Conservation (phyloP, 1,139 yeast genomes). For the Oligophagozyma castellii region DNA sequence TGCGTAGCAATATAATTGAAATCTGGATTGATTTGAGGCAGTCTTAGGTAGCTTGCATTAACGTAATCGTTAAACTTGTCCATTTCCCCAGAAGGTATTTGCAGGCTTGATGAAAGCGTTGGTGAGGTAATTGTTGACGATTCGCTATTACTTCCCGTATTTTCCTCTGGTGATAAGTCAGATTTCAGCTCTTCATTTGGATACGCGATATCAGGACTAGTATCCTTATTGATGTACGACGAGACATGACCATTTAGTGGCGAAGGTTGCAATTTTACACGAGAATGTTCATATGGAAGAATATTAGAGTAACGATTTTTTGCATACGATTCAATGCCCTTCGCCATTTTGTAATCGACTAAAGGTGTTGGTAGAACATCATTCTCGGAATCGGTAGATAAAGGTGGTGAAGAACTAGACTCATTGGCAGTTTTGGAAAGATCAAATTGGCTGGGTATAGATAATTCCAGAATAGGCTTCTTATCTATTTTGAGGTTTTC, state of each 20-base stretch:
- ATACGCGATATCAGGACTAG: background rate
- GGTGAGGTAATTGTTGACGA: background rate
- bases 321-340: slow-evolving; percentile 57
- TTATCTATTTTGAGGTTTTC: slow-evolving; percentile 1
- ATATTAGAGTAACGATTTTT: slow-evolving; percentile 74
- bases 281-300: slow-evolving; percentile 67
- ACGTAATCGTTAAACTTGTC: slow-evolving; percentile 33
- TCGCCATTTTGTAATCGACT: slow-evolving; percentile 36
- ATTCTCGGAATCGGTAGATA: slow-evolving; percentile 8
- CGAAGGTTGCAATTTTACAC: slow-evolving; percentile 42
- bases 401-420: slow-evolving; percentile 5
- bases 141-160: background rate
- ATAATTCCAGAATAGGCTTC: background rate
- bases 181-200: slow-evolving; percentile 4
- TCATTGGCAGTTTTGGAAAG: slow-evolving; percentile 5
- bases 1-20: slow-evolving; percentile 66
- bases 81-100: slow-evolving; percentile 1
- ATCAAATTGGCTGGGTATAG: slow-evolving; percentile 1
- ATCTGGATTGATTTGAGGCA: slow-evolving; percentile 25
- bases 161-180: slow-evolving; percentile 6
- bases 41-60: slow-evolving; percentile 45
- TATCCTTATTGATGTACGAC: background rate
- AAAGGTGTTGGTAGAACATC: slow-evolving; percentile 18
- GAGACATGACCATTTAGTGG: slow-evolving; percentile 11
- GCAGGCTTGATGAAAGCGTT: background rate